A percentile compares a stretch with the other conserved stretches of the same genome.
phyloP scores from a whole-genome alignment of 1,139 yeast species.

The Taiozyma sp. region DNA sequence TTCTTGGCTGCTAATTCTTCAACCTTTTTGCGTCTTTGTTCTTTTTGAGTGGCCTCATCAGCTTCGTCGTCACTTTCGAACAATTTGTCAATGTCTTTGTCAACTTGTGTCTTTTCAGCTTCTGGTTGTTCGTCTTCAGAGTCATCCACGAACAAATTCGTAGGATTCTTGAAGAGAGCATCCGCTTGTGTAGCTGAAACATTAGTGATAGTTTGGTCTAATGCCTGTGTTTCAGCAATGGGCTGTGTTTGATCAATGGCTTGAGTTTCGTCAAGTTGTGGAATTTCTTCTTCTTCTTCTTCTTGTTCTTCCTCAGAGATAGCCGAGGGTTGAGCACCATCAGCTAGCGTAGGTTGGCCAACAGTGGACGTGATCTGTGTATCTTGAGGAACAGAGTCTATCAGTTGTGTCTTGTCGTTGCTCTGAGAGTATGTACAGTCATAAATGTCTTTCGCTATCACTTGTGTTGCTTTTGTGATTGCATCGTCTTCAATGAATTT shows the following conservation, averaged over 20 bases:
- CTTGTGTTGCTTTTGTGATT: not conserved
- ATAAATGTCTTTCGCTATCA: not conserved
- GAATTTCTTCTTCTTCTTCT: not conserved
- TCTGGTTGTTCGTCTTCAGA: conserved; percentile 8
- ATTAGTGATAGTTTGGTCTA: not conserved
- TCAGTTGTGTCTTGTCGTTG: not conserved
- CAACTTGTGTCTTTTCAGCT: not conserved
- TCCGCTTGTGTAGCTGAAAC: not conserved
- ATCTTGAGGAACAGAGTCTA: not conserved
- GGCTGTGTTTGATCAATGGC: not conserved
- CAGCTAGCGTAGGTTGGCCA: not conserved
- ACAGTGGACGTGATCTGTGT: conserved; percentile 1
- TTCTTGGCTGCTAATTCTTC: conserved; percentile 20
- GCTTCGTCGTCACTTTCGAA: not conserved
- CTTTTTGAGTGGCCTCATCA: conserved; percentile 1
- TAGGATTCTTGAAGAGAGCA: not conserved
- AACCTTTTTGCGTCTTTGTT: conserved; percentile 14
- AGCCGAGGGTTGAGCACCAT: not conserved
- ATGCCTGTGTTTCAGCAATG: not conserved
- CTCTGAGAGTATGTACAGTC: not conserved
- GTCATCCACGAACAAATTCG: conserved; percentile 20
- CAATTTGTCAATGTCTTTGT: not conserved
- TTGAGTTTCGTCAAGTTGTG: not conserved
- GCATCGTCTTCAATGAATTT: not conserved
- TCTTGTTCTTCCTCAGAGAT: not conserved